These are phyloP conservation scores for Porpolomopsis calyptriformis DNA, from an alignment of 768 basidiomycete species.

Conservation along the genomic window DNA sequence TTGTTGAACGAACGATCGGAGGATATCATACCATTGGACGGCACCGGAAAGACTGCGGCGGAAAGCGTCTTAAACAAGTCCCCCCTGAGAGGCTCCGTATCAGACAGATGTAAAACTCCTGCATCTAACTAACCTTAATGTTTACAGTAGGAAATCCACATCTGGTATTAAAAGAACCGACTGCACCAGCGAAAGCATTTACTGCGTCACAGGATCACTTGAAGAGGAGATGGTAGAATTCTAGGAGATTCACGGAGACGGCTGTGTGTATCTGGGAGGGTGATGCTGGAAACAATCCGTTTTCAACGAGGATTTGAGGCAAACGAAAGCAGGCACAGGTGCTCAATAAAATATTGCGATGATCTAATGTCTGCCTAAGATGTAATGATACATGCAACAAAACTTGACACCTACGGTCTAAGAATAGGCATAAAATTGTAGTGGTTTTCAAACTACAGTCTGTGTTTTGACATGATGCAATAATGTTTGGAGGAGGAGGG, in stretches of 20 bases:
- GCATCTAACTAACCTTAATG: background rate
- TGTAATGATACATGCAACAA: background rate
- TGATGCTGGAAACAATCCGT: conserved; percentile 12
- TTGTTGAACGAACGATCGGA: conserved; percentile 9
- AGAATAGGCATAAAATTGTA: conserved; percentile 4
- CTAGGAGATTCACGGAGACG: conserved; percentile 11
- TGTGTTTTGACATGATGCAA: background rate
- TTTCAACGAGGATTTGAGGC: conserved; percentile 6
- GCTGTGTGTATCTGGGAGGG: conserved; percentile 10
- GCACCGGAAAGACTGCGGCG: conserved; percentile 15
- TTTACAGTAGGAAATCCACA: conserved; percentile 7
- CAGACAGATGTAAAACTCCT: conserved; percentile 6
- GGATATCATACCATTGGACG: conserved; percentile 16
- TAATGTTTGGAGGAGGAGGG: background rate
- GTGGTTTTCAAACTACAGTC: background rate
- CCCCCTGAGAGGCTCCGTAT: conserved; percentile 10
- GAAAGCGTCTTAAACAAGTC: conserved; percentile 14
- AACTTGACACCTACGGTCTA: conserved; percentile 4
- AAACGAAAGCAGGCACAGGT: conserved; percentile 5
- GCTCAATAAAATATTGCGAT: conserved; percentile 1
- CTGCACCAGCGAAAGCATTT: conserved; percentile 8
- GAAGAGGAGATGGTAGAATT: conserved; percentile 11
- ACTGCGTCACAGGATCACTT: conserved; percentile 13
- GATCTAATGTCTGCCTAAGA: conserved; percentile 4
- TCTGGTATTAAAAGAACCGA: no score